Base-by-base conservation (phyloP, 2,329 filamentous ascomycete species). In the Penicillium crustosum region DNA sequence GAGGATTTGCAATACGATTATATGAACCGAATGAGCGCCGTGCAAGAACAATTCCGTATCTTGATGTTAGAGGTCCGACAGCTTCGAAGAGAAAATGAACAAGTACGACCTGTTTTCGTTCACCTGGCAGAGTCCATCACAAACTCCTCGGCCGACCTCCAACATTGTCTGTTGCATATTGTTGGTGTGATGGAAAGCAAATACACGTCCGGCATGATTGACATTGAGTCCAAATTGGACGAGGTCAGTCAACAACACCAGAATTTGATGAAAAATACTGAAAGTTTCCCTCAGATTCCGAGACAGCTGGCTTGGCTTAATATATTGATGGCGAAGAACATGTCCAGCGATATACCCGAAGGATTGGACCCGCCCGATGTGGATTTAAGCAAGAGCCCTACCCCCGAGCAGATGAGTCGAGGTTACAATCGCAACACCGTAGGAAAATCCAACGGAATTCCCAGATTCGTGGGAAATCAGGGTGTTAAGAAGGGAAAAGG, bases 251-350 rank as follows among this genome's bases (percentile, higher is more conserved):
- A 15, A 12, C 17, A 45, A 6, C 50, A 45, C 9, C 9, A 29
- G 3, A 13, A 5, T 15, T 17, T 52, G 2, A 33, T 53, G 13
- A 25, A 1, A 29, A 53, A 53, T 48, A 48, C 51, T 53, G 33
- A 53, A 43, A 49, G 1, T 33, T 29, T 48, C 19, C 25, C 41
- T n/a, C 29, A 48, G 31, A 53, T 53, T 39, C 51, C 51, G 6
- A 38, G 27, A 25, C 51, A 53, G 25, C 13, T 53, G 3, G 31
- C 42, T 10, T 53, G 51, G 51, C 33, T 53, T 15, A 53, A 53
- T 23, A 48, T 49, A 9, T 23, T 53, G 1, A 15, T 48, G 13
- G 42, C 51, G 13, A 53, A 53, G 13, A 39, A 15, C 17, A 39
- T 29, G 5, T 21, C n/a, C 5, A 13, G 19, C 13, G 15, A n/a